A percentile compares a stretch with the other conserved stretches of the same genome.
Evolutionary conservation across 176 grass and related monocot genomes (phyloP).

Genomic region (barley (Hordeum vulgare)): MorexV3_pseudomolecules_assembly NC_058519.1:575156625-575157124

Average conservation of each 20-base stretch:
- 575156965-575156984: neutral
- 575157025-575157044: neutral
- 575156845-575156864: slow-evolving; percentile 33
- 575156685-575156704: slow-evolving; percentile 28
- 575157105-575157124: slow-evolving; percentile 15
- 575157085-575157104: slow-evolving; percentile 2
- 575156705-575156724: slow-evolving; percentile 8
- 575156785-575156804: slow-evolving; percentile 25
- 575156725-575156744: slow-evolving; percentile 21
- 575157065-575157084: slow-evolving; percentile 26
- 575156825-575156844: slow-evolving; percentile 40
- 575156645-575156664: neutral
- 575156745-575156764: slow-evolving; percentile 12
- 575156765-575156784: slow-evolving; percentile 13
- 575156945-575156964: neutral
- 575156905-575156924: neutral
- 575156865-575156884: slow-evolving; percentile 29
- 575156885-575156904: neutral
- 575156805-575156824: slow-evolving; percentile 1
- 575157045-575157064: neutral
- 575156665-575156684: neutral
- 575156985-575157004: neutral
- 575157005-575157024: neutral
- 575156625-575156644: slow-evolving; percentile 46
- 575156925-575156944: neutral